A percentile compares a stretch with the other conserved stretches of the same genome.
These are phyloP conservation scores for Juncus inflexus DNA, from an alignment of 176 grass and related monocot genomes.

Conservation along the genomic window DNA sequence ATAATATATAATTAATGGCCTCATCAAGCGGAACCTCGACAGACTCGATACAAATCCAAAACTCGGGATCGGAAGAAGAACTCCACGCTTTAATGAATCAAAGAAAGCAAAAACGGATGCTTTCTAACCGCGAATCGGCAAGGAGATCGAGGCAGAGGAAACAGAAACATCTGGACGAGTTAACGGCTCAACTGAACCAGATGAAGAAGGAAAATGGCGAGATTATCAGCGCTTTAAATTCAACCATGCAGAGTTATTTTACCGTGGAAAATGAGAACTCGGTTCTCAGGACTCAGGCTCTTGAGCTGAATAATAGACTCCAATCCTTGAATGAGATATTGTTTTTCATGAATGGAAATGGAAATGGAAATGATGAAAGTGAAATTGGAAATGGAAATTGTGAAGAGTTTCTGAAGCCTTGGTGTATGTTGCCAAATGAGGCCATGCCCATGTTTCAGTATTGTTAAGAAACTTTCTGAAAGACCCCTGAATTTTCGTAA, in stretches of 20 bases:
- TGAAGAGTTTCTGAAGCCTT: conserved; percentile 38
- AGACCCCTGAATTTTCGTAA: background rate
- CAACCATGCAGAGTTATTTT: conserved; percentile 61
- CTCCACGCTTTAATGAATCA: conserved; percentile 60
- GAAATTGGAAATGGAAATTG: conserved; percentile 20
- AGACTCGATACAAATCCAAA: conserved; percentile 28
- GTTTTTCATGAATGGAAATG: conserved; percentile 44
- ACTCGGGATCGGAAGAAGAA: conserved; percentile 40
- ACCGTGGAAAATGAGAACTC: conserved; percentile 76
- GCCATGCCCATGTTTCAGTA: conserved; percentile 63
- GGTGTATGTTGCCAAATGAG: conserved; percentile 28
- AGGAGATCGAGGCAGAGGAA: conserved; percentile 84
- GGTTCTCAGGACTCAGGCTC: conserved; percentile 68
- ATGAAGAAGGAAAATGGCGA: conserved; percentile 70
- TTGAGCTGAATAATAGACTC: conserved; percentile 61
- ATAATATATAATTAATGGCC: conserved; percentile 43
- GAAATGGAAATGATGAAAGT: conserved; percentile 20
- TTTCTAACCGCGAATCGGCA: conserved; percentile 88
- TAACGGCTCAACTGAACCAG: conserved; percentile 53
- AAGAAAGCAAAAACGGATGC: conserved; percentile 72
- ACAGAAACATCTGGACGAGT: conserved; percentile 85
- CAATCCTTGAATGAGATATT: conserved; percentile 70
- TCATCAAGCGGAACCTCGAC: conserved; percentile 60
- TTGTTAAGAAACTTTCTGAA: conserved; percentile 28
- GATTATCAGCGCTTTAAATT: conserved; percentile 41